These are phyloP conservation scores for Uromyces viciae-fabae DNA, from an alignment of 1,284 basidiomycete genomes.

Conservation along the genomic window DNA sequence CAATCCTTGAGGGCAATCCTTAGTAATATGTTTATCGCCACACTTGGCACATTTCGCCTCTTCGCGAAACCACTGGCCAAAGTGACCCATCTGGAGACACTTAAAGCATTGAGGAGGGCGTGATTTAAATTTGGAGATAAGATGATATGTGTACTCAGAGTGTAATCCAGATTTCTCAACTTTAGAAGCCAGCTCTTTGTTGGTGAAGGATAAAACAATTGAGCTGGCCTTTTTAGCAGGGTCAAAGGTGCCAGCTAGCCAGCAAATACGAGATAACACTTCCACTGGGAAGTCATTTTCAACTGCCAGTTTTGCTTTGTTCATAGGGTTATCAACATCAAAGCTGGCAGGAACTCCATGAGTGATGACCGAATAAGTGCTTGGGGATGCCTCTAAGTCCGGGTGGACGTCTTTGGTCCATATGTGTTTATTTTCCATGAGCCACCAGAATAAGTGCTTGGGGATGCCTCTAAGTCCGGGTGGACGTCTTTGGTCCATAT, in stretches of 20 bases:
- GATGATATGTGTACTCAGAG: background rate
- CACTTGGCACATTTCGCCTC: background rate
- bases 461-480: no score
- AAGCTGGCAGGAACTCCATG: background rate
- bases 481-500: no score
- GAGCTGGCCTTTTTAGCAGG: background rate
- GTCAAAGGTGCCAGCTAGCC: background rate
- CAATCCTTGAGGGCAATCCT: background rate
- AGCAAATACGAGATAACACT: background rate
- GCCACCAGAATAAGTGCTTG: no score
- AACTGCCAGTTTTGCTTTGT: background rate
- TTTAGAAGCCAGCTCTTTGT: background rate
- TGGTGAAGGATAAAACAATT: background rate
- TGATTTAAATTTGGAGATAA: background rate
- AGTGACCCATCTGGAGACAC: constrained; percentile 8
- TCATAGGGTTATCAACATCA: background rate
- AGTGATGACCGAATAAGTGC: background rate
- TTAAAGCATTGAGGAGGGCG: background rate
- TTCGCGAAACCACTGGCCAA: background rate
- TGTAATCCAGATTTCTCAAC: background rate
- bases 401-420: constrained; percentile 16
- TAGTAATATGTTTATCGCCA: background rate
- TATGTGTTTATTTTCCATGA: background rate
- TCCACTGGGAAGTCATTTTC: background rate
- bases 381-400: background rate